Percentiles rank a stretch among this genome's conserved stretches.
Evolutionary conservation across 139 green algal genomes (phyloP).

Genomic region (Tetraselmis striata): DNA sequence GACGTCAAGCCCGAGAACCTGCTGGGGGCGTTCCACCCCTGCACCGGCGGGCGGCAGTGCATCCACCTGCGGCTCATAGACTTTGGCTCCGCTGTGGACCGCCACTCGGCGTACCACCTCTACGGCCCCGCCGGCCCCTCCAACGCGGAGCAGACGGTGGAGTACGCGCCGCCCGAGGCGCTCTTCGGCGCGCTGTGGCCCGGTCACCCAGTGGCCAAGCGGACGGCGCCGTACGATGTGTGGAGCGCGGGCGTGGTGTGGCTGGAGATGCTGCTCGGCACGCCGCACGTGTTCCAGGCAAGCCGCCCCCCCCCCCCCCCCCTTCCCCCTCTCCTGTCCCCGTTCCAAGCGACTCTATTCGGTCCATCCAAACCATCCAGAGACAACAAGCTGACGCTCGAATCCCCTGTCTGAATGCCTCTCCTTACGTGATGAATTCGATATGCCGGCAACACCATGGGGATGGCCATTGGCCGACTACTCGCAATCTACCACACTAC

Average conservation of each 20-base stretch:
- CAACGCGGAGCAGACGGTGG: slow-evolving; percentile 46
- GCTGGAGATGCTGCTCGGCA: slow-evolving; percentile 66
- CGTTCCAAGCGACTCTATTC: no score
- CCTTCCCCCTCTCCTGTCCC: no score
- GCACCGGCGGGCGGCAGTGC: not conserved
- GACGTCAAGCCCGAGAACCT: slow-evolving; percentile 75
- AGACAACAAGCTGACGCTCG: no score
- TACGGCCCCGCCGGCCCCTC: slow-evolving; percentile 46
- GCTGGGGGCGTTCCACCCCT: slow-evolving; percentile 27
- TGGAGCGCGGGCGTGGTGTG: slow-evolving; percentile 66
- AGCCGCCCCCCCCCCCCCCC: slow-evolving; percentile 2
- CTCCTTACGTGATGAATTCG: no score
- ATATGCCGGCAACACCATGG: no score
- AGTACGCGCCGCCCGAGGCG: slow-evolving; percentile 67
- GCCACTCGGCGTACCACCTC: slow-evolving; percentile 23
- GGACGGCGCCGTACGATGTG: slow-evolving; percentile 51
- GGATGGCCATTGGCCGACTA: no score
- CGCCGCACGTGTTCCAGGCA: slow-evolving; percentile 50
- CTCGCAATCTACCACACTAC: no score
- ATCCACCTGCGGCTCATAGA: slow-evolving; percentile 61
- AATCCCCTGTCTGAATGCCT: no score
- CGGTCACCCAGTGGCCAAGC: slow-evolving; percentile 10
- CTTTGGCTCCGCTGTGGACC: slow-evolving; percentile 64
- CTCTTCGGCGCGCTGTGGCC: slow-evolving; percentile 35
- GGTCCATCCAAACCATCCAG: no score